Percentiles rank a stretch among this genome's conserved stretches.
Evolutionary conservation across 345 rosid genomes (phyloP).

Genomic region (Eucalyptus sp.): DNA sequence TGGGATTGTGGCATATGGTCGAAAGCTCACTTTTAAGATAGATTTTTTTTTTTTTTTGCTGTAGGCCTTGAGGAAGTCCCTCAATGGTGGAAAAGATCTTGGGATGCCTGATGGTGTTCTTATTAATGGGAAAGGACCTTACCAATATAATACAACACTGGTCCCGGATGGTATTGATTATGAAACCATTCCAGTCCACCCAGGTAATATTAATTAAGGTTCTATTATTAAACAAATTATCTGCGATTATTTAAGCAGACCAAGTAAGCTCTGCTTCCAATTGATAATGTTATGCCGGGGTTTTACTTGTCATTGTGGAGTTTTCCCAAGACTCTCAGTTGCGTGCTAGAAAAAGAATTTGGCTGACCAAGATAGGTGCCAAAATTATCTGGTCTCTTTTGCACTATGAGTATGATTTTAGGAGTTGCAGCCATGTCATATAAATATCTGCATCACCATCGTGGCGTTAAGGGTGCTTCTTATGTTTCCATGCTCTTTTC

Average conservation of each 20-base stretch:
- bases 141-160: constrained; percentile 72
- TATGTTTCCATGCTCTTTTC: not conserved
- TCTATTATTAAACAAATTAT: not conserved
- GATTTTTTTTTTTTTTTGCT: not conserved
- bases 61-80: constrained; percentile 86
- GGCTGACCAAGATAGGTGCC: not conserved
- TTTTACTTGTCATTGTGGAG: not conserved
- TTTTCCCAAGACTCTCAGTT: not conserved
- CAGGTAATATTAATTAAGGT: constrained; percentile 36
- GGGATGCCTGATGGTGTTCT: constrained; percentile 98
- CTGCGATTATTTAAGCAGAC: not conserved
- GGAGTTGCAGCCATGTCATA: not conserved
- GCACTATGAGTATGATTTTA: not conserved
- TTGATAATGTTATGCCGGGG: not conserved
- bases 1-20: not conserved
- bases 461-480: not conserved
- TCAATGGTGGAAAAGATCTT: constrained; percentile 82
- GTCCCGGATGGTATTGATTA: constrained; percentile 66
- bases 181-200: constrained; percentile 76
- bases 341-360: not conserved
- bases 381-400: not conserved
- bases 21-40: not conserved
- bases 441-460: not conserved
- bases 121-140: constrained; percentile 97
- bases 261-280: not conserved